Evolutionary conservation across 2,329 filamentous ascomycete species (phyloP), one percentile per base, ranked within the genome.

Genomic region (Botrytis cinerea): DNA sequence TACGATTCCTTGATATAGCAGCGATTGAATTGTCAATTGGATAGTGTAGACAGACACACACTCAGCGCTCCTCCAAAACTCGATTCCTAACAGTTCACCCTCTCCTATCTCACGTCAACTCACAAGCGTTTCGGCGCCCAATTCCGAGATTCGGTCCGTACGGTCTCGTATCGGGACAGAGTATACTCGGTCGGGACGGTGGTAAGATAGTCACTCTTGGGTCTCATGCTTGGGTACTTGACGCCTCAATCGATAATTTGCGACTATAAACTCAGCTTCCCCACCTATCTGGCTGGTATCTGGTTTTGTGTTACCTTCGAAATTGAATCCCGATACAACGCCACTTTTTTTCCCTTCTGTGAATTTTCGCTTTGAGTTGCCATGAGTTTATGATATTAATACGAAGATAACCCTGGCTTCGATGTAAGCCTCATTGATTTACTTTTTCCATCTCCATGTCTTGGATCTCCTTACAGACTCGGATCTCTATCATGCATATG

Each of bases 381-480:
- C 8, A 71, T 62, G 59, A 43, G 43, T 46, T 22, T 46, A 46
- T 28, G 59, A 63, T 45, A 66, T 25, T 71, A 28, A 54, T 57
- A 71, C 64, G 66, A 69, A 68, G 40, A 43, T 22, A 68, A 43
- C n/a, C 48, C 64, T 57, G 63, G 63, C 38, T 51, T 70, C 40
- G 68, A 61, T 22, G 43, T 71, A 35, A 64, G 70, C 70, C n/a
- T 51, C 51, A 35, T 57, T n/a, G 54, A n/a, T 67, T 72, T 72
- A n/a, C 48, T 72, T 72, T 67, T 67, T 32, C 61, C 18, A 22
- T 59, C 12, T 80, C 77, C 75, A 76, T 75, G 74, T 78, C 77
- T 72, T 73, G 62, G 69, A 74, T 73, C 73, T 71, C 70, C 70
- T 71, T 71, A 35, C 69, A 71, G 69, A 40, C 57, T 64, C 32